Base-by-base conservation (phyloP, 2,329 filamentous ascomycete species). In the Grosmannia clavigera region DNA sequence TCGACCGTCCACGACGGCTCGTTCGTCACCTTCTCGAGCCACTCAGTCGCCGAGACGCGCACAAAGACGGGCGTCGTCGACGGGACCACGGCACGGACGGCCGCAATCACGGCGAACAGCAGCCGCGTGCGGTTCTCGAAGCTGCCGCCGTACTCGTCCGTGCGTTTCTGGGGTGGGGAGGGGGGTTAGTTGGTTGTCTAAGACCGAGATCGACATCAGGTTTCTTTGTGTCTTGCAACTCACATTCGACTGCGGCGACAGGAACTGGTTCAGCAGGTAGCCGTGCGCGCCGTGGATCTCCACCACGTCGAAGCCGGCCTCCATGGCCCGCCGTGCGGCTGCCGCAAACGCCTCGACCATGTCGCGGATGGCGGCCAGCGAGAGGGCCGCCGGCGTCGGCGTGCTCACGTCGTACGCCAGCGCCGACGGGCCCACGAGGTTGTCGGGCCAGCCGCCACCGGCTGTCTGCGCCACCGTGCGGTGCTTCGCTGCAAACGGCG, bases 221-320 rank as follows among this genome's bases (percentile, higher is more conserved):
- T 22, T 22, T 22, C 22, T 22, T 22, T 22, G 22, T 22, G 22
- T 22, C 22, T 22, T 22, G 22, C 38, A 12, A 14, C 74, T 66
- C 65, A 76, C 73, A 68, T 87, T 87, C 57, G 75, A 77, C 11
- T 79, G 71, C 4, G 80, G 79, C 5, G 78, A 85, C 16, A 87
- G 73, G 69, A 90, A 90, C 65, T 86, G 78, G 60, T 80, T 78
- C 10, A 87, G 69, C 1, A 90, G 74, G 66, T 89, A 90, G 3
- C 85, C 84, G 65, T 87, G 85, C 1, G 83, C 83, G 14, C 69
- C 78, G 64, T 84, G 80, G 25, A 83, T 76, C 71, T 95, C 90
- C 61, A 95, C 84, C 9, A 85, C 81, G 68, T 95, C 90, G 56
- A 89, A 81, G 0, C 90, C 90, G 1, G 84, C 86, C 63, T 81